phyloP scores from a whole-genome alignment of 345 rosid genomes.

The Iberis pinnata region DNA sequence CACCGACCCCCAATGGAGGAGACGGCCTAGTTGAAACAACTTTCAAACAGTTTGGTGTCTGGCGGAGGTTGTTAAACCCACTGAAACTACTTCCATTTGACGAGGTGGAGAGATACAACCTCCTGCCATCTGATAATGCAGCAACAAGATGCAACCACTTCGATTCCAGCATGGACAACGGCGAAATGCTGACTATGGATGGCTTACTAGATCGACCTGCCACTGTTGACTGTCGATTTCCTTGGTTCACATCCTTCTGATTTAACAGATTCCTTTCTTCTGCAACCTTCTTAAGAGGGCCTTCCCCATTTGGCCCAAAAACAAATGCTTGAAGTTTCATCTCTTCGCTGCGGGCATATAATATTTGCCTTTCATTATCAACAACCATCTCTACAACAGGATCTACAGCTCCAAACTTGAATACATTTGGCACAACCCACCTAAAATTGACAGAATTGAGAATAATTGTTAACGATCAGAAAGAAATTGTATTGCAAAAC shows the following conservation, averaged over 20 bases:
- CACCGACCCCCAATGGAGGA: constrained; percentile 84
- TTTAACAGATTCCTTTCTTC: constrained; percentile 84
- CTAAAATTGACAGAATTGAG: constrained; percentile 38
- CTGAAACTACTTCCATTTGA: constrained; percentile 67
- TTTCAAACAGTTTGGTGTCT: constrained; percentile 77
- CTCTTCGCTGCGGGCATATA: constrained; percentile 90
- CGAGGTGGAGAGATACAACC: constrained; percentile 89
- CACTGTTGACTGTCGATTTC: constrained; percentile 57
- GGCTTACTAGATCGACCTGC: constrained; percentile 67
- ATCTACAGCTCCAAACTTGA: constrained; percentile 91
- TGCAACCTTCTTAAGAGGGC: constrained; percentile 80
- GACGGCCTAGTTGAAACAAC: constrained; percentile 88
- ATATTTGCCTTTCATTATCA: constrained; percentile 87
- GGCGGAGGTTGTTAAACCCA: constrained; percentile 48
- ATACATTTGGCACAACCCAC: constrained; percentile 93
- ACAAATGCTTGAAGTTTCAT: constrained; percentile 89
- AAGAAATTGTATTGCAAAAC: not conserved
- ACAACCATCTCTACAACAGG: constrained; percentile 86
- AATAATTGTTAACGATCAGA: not conserved
- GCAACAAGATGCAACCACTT: constrained; percentile 93
- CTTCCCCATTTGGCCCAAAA: constrained; percentile 66
- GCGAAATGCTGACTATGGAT: constrained; percentile 77
- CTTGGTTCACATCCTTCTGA: constrained; percentile 70
- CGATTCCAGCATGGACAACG: constrained; percentile 78
- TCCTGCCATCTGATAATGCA: constrained; percentile 89